Percentiles rank a stretch among this genome's conserved stretches.
These are phyloP conservation scores for Triangularia verruculosa DNA, from an alignment of 2,329 filamentous ascomycete species.

Conservation along the genomic window DNA sequence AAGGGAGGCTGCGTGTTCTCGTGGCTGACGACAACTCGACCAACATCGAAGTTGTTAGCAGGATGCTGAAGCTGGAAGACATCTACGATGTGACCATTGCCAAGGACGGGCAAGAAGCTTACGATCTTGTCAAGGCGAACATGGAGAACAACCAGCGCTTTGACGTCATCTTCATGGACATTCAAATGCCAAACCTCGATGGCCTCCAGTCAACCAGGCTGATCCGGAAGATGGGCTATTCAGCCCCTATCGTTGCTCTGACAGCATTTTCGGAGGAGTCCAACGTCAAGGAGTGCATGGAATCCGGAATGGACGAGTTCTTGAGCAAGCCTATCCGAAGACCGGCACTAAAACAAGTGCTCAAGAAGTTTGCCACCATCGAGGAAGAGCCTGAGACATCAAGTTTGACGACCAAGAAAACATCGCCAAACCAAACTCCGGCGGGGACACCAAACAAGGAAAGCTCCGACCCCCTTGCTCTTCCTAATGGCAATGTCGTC, in stretches of 20 bases:
- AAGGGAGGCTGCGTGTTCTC: constrained; percentile 70
- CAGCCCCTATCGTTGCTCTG: constrained; percentile 82
- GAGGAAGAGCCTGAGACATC: constrained; percentile 61
- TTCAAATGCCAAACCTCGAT: constrained; percentile 92
- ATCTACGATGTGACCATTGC: constrained; percentile 88
- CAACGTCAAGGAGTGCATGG: constrained; percentile 82
- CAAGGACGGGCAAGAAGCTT: constrained; percentile 81
- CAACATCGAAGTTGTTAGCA: constrained; percentile 57
- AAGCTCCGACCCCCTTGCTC: constrained; percentile 12
- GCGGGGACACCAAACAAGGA: constrained; percentile 18
- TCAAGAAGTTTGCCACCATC: constrained; percentile 81
- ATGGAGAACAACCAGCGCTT: constrained; percentile 73
- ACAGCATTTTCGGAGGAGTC: constrained; percentile 89
- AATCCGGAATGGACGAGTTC: constrained; percentile 91
- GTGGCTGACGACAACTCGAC: constrained; percentile 71
- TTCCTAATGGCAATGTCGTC: not conserved
- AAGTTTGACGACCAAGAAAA: constrained; percentile 35
- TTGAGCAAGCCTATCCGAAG: constrained; percentile 72
- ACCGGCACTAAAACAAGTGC: constrained; percentile 80
- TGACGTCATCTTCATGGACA: constrained; percentile 93
- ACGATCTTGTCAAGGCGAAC: constrained; percentile 77
- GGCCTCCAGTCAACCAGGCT: constrained; percentile 81
- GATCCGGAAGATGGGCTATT: constrained; percentile 83
- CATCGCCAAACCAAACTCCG: constrained; percentile 28
- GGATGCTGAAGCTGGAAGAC: constrained; percentile 71